A percentile compares a stretch with the other conserved stretches of the same genome.
Evolutionary conservation across 306 rosid genomes (phyloP).

Genomic region (Myrica gale): DNA sequence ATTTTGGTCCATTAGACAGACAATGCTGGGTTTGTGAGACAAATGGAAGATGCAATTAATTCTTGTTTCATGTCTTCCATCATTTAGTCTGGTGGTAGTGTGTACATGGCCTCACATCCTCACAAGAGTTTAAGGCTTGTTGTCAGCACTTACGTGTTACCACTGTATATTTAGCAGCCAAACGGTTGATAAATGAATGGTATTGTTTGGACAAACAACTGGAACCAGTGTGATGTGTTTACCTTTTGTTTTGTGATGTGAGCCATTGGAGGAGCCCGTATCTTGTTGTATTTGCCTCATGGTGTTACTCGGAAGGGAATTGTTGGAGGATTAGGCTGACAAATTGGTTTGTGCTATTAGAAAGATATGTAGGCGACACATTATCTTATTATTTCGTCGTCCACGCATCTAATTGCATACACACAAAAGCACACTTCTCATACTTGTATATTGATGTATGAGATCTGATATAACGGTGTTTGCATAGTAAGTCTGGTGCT

Average conservation of each 20-base stretch:
- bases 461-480: neutral
- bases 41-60: neutral
- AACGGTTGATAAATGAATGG: neutral
- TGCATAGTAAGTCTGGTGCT: conserved; percentile 15
- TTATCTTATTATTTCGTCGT: neutral
- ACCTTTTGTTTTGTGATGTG: neutral
- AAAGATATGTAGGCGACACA: neutral
- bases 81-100: neutral
- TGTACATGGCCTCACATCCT: neutral
- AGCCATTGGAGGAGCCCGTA: neutral
- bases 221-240: neutral
- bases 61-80: neutral
- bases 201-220: neutral
- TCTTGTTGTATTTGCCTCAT: neutral
- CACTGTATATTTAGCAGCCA: neutral
- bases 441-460: neutral
- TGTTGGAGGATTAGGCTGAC: neutral
- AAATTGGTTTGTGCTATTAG: neutral
- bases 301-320: neutral
- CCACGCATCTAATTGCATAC: neutral
- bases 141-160: neutral
- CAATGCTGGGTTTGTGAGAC: neutral
- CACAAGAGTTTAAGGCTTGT: neutral
- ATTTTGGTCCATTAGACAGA: neutral
- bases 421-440: neutral